phyloP scores from a whole-genome alignment of 179 eudicot genomes.

The Corrigiola litoralis region DNA sequence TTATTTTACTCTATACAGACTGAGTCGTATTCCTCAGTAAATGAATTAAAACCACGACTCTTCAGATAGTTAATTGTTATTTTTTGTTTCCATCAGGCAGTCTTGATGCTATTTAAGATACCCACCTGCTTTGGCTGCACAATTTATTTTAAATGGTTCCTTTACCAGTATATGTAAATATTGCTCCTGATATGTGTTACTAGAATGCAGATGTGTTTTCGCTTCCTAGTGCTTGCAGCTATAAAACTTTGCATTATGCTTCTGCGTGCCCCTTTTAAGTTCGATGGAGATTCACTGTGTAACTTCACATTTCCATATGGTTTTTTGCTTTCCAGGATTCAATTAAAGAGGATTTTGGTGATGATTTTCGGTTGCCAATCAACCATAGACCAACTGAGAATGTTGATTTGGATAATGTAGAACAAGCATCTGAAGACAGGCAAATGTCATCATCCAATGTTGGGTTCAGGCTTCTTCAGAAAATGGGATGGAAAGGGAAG shows the following conservation, averaged over 20 bases:
- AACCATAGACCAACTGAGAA: conserved; percentile 77
- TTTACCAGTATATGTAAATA: not conserved
- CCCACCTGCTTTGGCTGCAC: not conserved
- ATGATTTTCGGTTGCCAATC: conserved; percentile 75
- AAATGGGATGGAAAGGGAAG: conserved; percentile 97
- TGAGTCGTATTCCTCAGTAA: not conserved
- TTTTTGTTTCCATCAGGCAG: not conserved
- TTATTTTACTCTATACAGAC: not conserved
- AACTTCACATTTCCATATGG: not conserved
- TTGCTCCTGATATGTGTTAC: not conserved
- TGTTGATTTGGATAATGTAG: conserved; percentile 73
- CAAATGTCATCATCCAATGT: conserved; percentile 70
- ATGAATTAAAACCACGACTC: not conserved
- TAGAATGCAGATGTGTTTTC: not conserved
- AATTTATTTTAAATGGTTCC: not conserved
- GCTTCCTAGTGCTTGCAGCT: not conserved
- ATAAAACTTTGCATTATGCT: not conserved
- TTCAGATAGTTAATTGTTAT: too few relatives aligned
- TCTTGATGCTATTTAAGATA: not conserved
- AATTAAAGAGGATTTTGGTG: conserved; percentile 52
- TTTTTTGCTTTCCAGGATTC: conserved; percentile 37
- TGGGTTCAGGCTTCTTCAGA: conserved; percentile 86
- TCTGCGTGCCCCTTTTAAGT: not conserved
- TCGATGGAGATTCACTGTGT: not conserved
- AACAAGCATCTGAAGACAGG: conserved; percentile 86